These are phyloP conservation scores for Trifolium fragiferum DNA, from an alignment of 306 rosid genomes.

Conservation along the genomic window DNA sequence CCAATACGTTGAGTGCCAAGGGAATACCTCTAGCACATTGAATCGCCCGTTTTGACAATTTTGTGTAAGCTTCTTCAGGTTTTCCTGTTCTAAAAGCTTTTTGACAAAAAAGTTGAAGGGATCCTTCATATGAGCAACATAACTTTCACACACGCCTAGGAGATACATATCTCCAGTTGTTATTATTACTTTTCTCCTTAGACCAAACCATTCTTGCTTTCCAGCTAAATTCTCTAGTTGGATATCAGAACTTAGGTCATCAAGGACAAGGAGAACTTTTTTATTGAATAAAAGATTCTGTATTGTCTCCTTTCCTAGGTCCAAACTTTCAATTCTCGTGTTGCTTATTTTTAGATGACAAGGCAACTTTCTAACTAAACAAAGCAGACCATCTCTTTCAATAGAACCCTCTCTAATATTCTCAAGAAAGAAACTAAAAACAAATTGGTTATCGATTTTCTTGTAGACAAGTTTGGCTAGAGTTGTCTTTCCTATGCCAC, in stretches of 20 bases:
- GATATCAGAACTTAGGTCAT: constrained; percentile 38
- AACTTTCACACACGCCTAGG: constrained; percentile 2
- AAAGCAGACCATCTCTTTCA: constrained; percentile 32
- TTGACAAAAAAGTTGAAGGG: constrained; percentile 34
- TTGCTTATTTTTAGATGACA: background rate
- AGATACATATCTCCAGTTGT: constrained; percentile 46
- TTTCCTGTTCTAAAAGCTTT: no score
- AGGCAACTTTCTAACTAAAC: constrained; percentile 34
- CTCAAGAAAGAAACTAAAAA: constrained; percentile 30
- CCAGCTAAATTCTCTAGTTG: constrained; percentile 42
- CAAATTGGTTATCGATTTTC: constrained; percentile 31
- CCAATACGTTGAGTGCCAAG: constrained; percentile 40
- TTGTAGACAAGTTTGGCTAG: constrained; percentile 42
- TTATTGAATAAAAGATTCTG: constrained; percentile 25
- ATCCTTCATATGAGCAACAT: constrained; percentile 9
- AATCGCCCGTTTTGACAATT: constrained; percentile 7
- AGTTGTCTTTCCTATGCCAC: constrained; percentile 50
- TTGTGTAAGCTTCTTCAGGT: constrained; percentile 26
- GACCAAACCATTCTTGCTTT: constrained; percentile 44
- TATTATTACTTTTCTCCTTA: constrained; percentile 41
- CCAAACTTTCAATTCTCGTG: background rate
- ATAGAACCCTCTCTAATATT: constrained; percentile 40
- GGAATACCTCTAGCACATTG: constrained; percentile 47
- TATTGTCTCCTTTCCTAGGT: constrained; percentile 23
- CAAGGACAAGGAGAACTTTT: constrained; percentile 44